Conservation (phyloP, 768 basidiomycete genomes). For the Termitomyces sp. region DNA sequence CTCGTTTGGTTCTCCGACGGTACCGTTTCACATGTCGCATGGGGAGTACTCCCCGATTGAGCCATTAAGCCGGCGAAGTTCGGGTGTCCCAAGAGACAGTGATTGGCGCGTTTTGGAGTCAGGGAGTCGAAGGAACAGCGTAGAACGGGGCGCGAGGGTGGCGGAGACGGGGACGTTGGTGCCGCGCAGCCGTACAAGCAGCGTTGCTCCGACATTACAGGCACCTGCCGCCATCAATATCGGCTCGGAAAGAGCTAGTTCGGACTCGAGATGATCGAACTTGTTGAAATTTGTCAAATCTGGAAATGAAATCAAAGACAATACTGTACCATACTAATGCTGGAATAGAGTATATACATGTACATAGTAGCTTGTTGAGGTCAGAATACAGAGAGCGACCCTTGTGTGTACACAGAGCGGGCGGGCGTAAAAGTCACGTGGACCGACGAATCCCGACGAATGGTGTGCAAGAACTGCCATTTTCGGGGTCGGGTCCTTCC, state of each 20-base stretch:
- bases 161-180: conserved; percentile 63
- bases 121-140: conserved; percentile 48
- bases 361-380: background rate
- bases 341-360: conserved; percentile 1
- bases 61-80: conserved; percentile 48
- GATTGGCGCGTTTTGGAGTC: conserved; percentile 29
- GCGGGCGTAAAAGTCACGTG: conserved; percentile 13
- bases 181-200: conserved; percentile 43
- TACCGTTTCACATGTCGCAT: conserved; percentile 39
- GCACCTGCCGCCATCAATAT: conserved; percentile 18
- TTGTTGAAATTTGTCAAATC: background rate
- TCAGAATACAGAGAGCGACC: background rate
- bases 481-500: conserved; percentile 21
- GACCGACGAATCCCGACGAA: conserved; percentile 23
- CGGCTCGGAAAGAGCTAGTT: conserved; percentile 2
- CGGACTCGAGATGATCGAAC: background rate
- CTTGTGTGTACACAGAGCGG: rapidly evolving
- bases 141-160: conserved; percentile 60
- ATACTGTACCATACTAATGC: conserved; percentile 12
- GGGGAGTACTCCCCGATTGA: conserved; percentile 52
- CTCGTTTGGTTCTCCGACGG: conserved; percentile 67
- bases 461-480: conserved; percentile 20
- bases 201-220: conserved; percentile 22
- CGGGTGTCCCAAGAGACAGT: conserved; percentile 33
- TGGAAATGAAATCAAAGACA: background rate